Conservation (phyloP, 2,329 filamentous ascomycete genomes). For the Samsoniella hepiali region DNA sequence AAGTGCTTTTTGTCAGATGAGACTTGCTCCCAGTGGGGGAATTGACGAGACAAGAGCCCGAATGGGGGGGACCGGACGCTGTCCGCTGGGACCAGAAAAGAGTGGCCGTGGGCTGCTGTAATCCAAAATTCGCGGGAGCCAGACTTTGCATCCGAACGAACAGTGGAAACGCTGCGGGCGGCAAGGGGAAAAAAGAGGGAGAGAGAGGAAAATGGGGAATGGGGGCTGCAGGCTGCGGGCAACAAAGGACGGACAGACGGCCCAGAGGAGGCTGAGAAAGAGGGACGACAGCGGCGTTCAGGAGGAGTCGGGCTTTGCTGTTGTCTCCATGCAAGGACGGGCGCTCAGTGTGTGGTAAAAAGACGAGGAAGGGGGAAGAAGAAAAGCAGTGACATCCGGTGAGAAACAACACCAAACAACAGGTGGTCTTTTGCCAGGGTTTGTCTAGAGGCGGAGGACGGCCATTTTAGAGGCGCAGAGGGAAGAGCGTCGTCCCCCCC, state of each 20-base stretch:
- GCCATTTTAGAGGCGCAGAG: conserved; percentile 11
- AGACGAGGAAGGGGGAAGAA: background rate
- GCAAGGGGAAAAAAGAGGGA: background rate
- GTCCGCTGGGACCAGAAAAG: too few species aligned
- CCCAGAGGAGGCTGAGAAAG: too few species aligned
- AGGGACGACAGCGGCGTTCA: too few species aligned
- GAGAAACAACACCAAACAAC: background rate
- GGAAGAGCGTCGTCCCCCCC: too few species aligned
- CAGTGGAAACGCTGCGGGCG: too few species aligned
- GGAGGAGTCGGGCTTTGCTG: background rate
- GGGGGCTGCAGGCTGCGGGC: background rate
- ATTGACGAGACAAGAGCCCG: too few species aligned
- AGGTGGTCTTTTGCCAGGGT: background rate
- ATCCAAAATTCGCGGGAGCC: background rate
- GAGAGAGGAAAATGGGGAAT: background rate
- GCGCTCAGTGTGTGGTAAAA: background rate
- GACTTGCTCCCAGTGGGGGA: too few species aligned
- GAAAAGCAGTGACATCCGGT: conserved; percentile 4
- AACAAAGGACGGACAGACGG: background rate
- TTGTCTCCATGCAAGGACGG: background rate
- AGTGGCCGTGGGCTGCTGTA: background rate
- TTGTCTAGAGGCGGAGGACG: background rate
- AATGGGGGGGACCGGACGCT: too few species aligned
- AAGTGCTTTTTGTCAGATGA: too few species aligned
- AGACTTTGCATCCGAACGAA: background rate